Evolutionary conservation across 2,329 filamentous ascomycete species (phyloP), one percentile per base, ranked within the genome.

Genomic region (Rhinocladiella similis): DNA sequence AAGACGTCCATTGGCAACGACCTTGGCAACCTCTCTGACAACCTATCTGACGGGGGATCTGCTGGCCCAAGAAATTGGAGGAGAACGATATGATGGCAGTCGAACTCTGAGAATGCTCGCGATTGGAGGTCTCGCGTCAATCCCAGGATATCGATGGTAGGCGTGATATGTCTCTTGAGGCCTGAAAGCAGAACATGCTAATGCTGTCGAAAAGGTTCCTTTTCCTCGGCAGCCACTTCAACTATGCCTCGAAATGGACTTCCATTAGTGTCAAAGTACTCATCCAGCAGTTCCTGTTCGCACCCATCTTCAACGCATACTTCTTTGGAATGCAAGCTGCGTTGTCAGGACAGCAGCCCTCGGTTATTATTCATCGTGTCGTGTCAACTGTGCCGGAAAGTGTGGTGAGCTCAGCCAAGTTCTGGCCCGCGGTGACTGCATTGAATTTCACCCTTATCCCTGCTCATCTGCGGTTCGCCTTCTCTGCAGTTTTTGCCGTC

Each of bases 381-480:
- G 82, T 81, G 63, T 79, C 84, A 56, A 91, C 91, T 0, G 87
- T 96, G 0, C 91, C 91, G 0, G 79, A 81, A 19, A 91, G 87
- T 67, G 84, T 90, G 68, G 71, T 84, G 68, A 96, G 94, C 70
- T 89, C 87, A 59, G 85, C 86, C 70, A 95, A 95, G 75, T 73
- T 96, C 19, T 97, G 92, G 92, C 92, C 92, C 0, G 84, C 84
- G 0, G 87, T 96, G 13, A 94, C 88, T 14, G 90, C 91, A 0
- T 86, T 96, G 69, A 92, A 82, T 71, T 94, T 96, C 68, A 85
- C 88, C 13, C 94, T 90, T 66, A 77, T 97, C 3, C 84, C 86
- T 18, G 77, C 91, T 47, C 85, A 93, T 67, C 92, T 90, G 72
- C 80, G 92, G 48, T 89, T 85, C 64, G 80, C 95, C 9, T 93